Base-by-base conservation (phyloP, 2,329 filamentous ascomycete genomes). In the Rhynchosporium graminicola region DNA sequence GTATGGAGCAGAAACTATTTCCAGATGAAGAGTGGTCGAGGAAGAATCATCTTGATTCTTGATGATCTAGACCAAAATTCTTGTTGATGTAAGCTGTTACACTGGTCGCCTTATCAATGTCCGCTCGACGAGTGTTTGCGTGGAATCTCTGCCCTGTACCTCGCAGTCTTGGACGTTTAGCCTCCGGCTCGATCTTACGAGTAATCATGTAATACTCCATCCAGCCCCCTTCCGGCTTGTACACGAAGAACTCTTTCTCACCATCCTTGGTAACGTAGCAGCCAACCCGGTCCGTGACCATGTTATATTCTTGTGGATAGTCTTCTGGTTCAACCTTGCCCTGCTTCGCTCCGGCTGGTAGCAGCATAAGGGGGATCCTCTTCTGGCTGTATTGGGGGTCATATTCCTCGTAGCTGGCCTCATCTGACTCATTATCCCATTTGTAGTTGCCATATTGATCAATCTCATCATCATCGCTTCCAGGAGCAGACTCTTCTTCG, bases 1-100 rank as follows among this genome's bases (percentile, higher is more conserved):
- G 3, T 79, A 78, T 68, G 80, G 80, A 2, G 80, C 74, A 0
- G 80, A 82, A 73, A 50, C 63, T 46, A 54, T 64, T 5, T 63
- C 62, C 13, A 61, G 62, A 29, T 70, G 42, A 60, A 33, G 12
- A 28, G 20, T 20, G 54, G 3, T 29, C 28, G 2, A 2, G n/a
- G 6, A 46, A n/a, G n/a, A 43, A 8, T 26, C 43, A 20, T 1
- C 9, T n/a, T 6, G 6, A 45, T 15, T 45, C 12, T 10, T 15
- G 7, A 46, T 6, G 43, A 9, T 28, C n/a, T 13, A 26, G 33
- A 36, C 9, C 33, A 10, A 36, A 36, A 36, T 36, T 29, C 48
- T n/a, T 51, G 15, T 38, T 51, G 48, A 36, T 36, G 13, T 38
- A n/a, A n/a, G 5, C 29, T 7, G 31, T 51, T 7, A 7, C 20